Percentiles rank a stretch among this genome's conserved stretches.
These are phyloP conservation scores for Wickerhamiella infanticola DNA, from an alignment of 1,139 yeast genomes.

Conservation along the genomic window DNA sequence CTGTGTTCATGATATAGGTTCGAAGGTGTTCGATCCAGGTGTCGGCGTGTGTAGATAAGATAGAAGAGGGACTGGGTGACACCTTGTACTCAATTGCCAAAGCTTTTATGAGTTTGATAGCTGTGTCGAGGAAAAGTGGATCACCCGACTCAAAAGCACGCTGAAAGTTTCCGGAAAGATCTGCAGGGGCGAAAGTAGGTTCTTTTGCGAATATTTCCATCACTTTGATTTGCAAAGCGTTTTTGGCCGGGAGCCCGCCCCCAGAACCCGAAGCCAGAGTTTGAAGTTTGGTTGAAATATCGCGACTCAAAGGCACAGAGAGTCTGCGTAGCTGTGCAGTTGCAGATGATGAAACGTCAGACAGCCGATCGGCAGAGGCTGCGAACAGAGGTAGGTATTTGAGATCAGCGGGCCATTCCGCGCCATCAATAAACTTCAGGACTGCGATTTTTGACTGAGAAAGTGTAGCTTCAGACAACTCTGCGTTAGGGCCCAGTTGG, in stretches of 20 bases:
- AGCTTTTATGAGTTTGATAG: conserved; percentile 2
- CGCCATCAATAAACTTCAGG: conserved; percentile 22
- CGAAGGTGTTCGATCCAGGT: conserved; percentile 11
- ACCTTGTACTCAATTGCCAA: background rate
- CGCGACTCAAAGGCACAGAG: conserved; percentile 36
- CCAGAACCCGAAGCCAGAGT: conserved; percentile 29
- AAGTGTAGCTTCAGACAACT: conserved; percentile 36
- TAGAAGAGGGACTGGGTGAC: background rate
- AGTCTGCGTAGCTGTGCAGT: conserved; percentile 38
- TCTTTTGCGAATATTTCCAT: conserved; percentile 33
- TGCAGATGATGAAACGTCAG: conserved; percentile 38
- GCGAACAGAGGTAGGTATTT: conserved; percentile 32
- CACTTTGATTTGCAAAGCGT: conserved; percentile 43
- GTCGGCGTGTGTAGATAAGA: background rate
- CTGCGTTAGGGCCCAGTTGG: conserved; percentile 53
- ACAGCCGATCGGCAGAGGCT: conserved; percentile 47
- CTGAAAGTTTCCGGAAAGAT: conserved; percentile 2
- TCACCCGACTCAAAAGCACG: conserved; percentile 5
- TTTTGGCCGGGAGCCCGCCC: conserved; percentile 36
- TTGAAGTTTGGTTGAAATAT: conserved; percentile 32
- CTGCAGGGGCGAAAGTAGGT: conserved; percentile 1
- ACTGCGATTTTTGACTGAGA: conserved; percentile 34
- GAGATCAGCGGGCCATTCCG: conserved; percentile 27
- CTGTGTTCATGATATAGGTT: conserved; percentile 20
- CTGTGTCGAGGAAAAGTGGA: background rate